A percentile compares a stretch with the other conserved stretches of the same genome.
Evolutionary conservation across 441 rosid species (phyloP).

Genomic region (Hura crepitans): DNA sequence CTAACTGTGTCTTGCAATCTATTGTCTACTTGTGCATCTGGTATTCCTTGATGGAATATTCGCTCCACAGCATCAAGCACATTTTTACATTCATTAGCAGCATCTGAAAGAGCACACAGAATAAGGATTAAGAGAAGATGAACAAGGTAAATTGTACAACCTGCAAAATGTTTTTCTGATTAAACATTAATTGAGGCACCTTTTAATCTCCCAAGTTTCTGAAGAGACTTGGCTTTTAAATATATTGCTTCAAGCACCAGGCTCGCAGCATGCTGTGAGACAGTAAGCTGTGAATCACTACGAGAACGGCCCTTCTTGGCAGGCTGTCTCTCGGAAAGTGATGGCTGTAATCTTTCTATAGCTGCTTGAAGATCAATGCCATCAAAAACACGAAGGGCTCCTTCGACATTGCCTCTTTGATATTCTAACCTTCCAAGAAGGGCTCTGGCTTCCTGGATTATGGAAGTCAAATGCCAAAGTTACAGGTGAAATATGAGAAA

Average conservation of each 20-base stretch:
- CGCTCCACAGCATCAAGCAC: slow-evolving; percentile 87
- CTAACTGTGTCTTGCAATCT: slow-evolving; percentile 76
- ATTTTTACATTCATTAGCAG: slow-evolving; percentile 72
- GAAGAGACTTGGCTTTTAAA: slow-evolving; percentile 84
- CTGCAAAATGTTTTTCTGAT: background rate
- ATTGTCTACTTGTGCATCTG: slow-evolving; percentile 66
- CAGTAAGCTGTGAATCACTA: slow-evolving; percentile 39
- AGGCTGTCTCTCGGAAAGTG: slow-evolving; percentile 47
- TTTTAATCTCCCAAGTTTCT: slow-evolving; percentile 69
- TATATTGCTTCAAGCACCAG: slow-evolving; percentile 84
- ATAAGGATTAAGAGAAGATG: slow-evolving; percentile 14
- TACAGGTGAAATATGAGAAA: background rate
- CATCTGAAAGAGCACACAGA: slow-evolving; percentile 49
- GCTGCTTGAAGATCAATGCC: slow-evolving; percentile 93
- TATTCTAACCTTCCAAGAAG: slow-evolving; percentile 89
- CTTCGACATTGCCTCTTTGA: slow-evolving; percentile 89
- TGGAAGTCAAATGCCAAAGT: background rate
- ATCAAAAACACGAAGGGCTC: slow-evolving; percentile 86
- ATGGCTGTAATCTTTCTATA: slow-evolving; percentile 61
- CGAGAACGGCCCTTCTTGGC: slow-evolving; percentile 50
- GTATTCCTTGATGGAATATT: slow-evolving; percentile 72
- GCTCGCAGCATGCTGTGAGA: slow-evolving; percentile 75
- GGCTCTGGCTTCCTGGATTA: slow-evolving; percentile 83
- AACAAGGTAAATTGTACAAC: background rate
- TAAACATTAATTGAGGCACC: slow-evolving; percentile 38